Percentiles rank a stretch among this genome's conserved stretches.
phyloP scores from a whole-genome alignment of 805 yeast species.

The Lachancea thermotolerans region DNA sequence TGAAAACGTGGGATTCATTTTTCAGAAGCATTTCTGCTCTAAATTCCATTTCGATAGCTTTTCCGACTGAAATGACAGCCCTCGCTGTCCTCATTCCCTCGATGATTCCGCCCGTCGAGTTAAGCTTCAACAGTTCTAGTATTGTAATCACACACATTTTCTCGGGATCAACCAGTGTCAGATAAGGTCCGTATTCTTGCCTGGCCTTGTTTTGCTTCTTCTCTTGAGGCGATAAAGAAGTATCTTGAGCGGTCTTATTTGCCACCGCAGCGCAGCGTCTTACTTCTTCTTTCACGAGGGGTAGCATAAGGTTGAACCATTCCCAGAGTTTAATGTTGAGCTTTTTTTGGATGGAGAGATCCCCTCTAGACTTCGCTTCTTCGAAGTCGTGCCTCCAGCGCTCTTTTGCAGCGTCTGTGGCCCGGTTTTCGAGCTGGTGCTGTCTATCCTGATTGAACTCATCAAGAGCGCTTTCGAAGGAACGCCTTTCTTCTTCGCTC shows the following conservation, averaged over 20 bases:
- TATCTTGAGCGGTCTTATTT: slow-evolving; percentile 11
- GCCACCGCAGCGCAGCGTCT: slow-evolving; percentile 43
- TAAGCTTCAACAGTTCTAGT: slow-evolving; percentile 67
- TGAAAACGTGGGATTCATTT: slow-evolving; percentile 49
- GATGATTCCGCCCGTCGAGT: slow-evolving; percentile 65
- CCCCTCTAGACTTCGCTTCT: slow-evolving; percentile 53
- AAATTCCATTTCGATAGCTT: slow-evolving; percentile 78
- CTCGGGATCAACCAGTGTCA: slow-evolving; percentile 65
- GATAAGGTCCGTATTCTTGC: slow-evolving; percentile 66
- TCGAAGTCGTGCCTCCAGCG: slow-evolving; percentile 86
- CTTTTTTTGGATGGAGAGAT: slow-evolving; percentile 45
- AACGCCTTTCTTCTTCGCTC: slow-evolving; percentile 39
- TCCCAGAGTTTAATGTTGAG: slow-evolving; percentile 72
- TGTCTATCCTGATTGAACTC: slow-evolving; percentile 71
- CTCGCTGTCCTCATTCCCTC: slow-evolving; percentile 83
- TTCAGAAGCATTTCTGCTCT: slow-evolving; percentile 59
- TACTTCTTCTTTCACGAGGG: slow-evolving; percentile 62
- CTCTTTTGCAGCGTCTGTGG: slow-evolving; percentile 77
- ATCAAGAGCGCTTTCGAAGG: slow-evolving; percentile 64
- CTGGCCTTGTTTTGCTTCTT: slow-evolving; percentile 34
- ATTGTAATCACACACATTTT: slow-evolving; percentile 80
- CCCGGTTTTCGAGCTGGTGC: slow-evolving; percentile 60
- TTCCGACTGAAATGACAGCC: slow-evolving; percentile 75
- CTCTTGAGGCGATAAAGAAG: slow-evolving; percentile 4
- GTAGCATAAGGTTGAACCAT: slow-evolving; percentile 75